Percentiles rank a stretch among this genome's conserved stretches.
Evolutionary conservation across 192 early-diverging fungal genomes (phyloP).

Genomic region (Coemansia guatemalensis): DNA sequence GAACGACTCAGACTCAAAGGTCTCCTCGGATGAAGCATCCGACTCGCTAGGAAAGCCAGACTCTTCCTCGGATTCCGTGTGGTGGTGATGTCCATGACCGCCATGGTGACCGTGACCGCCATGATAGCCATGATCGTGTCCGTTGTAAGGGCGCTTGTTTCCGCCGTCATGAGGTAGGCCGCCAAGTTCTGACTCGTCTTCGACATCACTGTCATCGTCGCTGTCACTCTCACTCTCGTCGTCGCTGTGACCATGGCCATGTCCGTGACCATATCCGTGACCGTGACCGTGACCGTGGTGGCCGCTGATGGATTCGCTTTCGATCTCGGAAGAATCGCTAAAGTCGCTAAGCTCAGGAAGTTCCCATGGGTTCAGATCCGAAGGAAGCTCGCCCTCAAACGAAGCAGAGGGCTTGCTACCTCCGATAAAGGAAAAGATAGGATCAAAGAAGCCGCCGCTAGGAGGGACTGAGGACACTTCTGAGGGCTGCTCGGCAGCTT

Average conservation of each 20-base stretch:
- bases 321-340: neutral
- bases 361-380: neutral
- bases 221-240: neutral
- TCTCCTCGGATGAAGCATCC: neutral
- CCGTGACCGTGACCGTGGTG: neutral
- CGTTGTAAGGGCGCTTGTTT: neutral
- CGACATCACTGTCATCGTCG: neutral
- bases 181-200: neutral
- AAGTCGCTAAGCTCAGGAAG: neutral
- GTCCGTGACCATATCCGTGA: neutral
- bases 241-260: neutral
- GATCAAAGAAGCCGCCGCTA: too few species aligned
- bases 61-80: neutral
- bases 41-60: neutral
- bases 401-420: too few species aligned
- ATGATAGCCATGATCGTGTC: neutral
- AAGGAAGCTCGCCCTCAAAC: too few species aligned
- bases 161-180: neutral
- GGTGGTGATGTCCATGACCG: constrained; percentile 4
- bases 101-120: neutral
- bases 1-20: too few species aligned
- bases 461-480: too few species aligned
- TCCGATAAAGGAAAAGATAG: too few species aligned
- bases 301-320: neutral
- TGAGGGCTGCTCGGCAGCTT: too few species aligned